phyloP scores from a whole-genome alignment of 75 land plant species.

The Larix kaempferi region DNA sequence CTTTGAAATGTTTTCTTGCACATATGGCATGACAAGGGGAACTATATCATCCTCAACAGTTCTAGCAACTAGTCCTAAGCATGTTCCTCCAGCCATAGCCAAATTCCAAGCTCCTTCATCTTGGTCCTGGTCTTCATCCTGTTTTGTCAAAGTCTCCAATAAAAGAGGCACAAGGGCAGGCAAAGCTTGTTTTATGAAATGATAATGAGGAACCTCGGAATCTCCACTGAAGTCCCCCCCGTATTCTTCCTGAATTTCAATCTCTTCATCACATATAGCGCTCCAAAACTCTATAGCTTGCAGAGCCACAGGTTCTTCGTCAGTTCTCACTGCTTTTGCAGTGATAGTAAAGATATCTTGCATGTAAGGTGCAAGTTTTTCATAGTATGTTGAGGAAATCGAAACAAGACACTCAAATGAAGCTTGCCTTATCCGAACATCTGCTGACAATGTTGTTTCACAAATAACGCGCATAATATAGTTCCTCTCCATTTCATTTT shows the following conservation, averaged over 20 bases:
- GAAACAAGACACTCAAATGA: conserved; percentile 79
- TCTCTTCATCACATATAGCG: conserved; percentile 79
- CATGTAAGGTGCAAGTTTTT: conserved; percentile 61
- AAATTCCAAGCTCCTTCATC: conserved; percentile 72
- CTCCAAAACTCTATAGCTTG: conserved; percentile 86
- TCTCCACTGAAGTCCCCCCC: conserved; percentile 20
- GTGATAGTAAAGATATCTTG: conserved; percentile 54
- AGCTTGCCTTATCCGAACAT: conserved; percentile 55
- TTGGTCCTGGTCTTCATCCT: conserved; percentile 78
- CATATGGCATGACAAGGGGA: conserved; percentile 79
- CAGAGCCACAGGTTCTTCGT: conserved; percentile 67
- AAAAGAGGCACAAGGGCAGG: conserved; percentile 56
- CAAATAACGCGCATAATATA: conserved; percentile 74
- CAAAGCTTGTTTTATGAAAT: conserved; percentile 62
- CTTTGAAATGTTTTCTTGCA: conserved; percentile 59
- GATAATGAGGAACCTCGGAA: conserved; percentile 30
- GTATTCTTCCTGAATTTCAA: conserved; percentile 55
- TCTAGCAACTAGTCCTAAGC: conserved; percentile 68
- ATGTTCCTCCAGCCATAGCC: conserved; percentile 84
- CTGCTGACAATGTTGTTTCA: conserved; percentile 58
- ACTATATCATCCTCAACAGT: conserved; percentile 72
- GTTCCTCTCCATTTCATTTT: conserved; percentile 74
- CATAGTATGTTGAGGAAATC: conserved; percentile 65
- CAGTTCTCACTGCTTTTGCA: conserved; percentile 55
- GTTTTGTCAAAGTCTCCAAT: conserved; percentile 66